These are phyloP conservation scores for Aurifilum marmelostoma DNA, from an alignment of 2,329 filamentous ascomycete genomes.

Conservation along the genomic window DNA sequence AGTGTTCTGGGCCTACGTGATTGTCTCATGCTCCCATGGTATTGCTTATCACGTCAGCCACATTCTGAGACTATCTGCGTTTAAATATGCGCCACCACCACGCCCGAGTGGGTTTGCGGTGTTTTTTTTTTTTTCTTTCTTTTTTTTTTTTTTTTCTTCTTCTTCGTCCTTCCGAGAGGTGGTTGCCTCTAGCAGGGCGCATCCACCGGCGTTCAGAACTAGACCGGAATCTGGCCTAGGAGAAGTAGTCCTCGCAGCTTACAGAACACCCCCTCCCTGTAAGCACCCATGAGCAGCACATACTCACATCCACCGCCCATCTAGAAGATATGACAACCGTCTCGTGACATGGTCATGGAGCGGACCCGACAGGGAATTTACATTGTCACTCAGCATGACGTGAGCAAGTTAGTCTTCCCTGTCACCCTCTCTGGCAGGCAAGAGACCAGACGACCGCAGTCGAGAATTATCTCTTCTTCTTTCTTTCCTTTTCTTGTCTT, in stretches of 20 bases:
- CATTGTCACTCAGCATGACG: constrained; percentile 7
- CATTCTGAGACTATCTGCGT: neutral
- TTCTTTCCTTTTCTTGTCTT: neutral
- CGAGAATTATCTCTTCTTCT: neutral
- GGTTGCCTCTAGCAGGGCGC: neutral
- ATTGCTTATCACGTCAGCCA: constrained; percentile 1
- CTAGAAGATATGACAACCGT: neutral
- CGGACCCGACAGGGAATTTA: neutral
- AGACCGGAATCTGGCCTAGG: neutral
- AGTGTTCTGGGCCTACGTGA: constrained; percentile 3
- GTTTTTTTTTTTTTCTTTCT: too few species aligned
- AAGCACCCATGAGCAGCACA: neutral
- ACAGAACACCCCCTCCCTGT: neutral
- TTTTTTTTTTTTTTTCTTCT: too few species aligned
- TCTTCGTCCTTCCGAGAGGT: too few species aligned
- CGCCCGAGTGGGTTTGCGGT: neutral
- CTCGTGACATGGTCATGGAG: constrained; percentile 9
- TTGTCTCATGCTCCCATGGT: neutral
- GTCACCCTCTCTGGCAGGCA: neutral
- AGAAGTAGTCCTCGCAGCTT: neutral
- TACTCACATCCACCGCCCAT: neutral
- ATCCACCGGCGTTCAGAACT: neutral
- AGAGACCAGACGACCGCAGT: neutral
- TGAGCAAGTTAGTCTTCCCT: neutral
- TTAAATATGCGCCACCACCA: neutral